Evolutionary conservation across 106 monocot genomes (phyloP), one percentile per base, ranked within the genome.

Genomic region (Iris macrosiphon): DNA sequence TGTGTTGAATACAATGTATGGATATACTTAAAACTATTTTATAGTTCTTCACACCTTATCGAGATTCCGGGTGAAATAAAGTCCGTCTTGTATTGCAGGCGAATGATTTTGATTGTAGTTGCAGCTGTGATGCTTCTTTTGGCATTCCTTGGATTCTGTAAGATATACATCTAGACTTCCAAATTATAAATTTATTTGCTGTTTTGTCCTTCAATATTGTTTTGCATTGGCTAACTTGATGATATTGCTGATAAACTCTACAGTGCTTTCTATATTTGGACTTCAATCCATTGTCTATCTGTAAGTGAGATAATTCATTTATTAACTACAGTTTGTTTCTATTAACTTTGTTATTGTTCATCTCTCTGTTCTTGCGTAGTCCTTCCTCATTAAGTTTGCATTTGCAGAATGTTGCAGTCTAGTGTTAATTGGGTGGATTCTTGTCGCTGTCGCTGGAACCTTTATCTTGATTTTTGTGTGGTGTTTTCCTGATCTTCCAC

Each of bases 81-180:
- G 32, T 27, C 41, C 15, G 6, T 37, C 26, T 52, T 64, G 45
- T 16, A 7, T 20, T 58, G 71, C 71, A 87, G 87, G 59, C 21
- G 70, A 25, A 49, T 66, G 32, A 55, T 47, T 70, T 75, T 84
- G 70, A 76, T 83, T 10, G 40, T 91, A 40, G 26, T 86, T 67
- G 76, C 98, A 1, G 80, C 87, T 31, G 87, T 81, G 27, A 98
- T 91, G 98, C 72, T 98, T 39, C 33, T 80, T 56, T 46, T 91
- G 80, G 73, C 80, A 58, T 83, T 98, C 75, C 59, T 98, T 73
- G 98, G 98, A 78, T 87, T 98, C 64, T 64, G 98, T 98, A 34
- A 90, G 90, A 47, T 27, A 13, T 41, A 40, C 22, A n/a, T 35
- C 40, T n/a, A n/a, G n/a, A n/a, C n/a, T n/a, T n/a, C n/a, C n/a